These are phyloP conservation scores for Trichosporon faecale DNA, from an alignment of 1,284 basidiomycete genomes.

Conservation along the genomic window DNA sequence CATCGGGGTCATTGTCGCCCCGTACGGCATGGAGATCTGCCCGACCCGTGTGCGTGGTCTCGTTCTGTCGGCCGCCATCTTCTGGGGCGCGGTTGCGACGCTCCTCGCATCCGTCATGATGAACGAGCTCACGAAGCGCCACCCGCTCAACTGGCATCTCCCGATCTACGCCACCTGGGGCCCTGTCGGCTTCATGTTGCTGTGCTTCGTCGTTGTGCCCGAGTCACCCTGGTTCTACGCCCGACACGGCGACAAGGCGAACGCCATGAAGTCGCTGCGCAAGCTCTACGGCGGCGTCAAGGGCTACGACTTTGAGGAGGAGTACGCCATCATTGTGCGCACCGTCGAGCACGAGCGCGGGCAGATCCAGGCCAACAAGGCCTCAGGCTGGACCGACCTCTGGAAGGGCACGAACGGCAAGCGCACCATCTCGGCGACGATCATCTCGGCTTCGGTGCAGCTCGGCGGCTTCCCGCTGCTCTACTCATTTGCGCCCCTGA, in stretches of 20 bases:
- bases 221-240: slow-evolving; percentile 28
- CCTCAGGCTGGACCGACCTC: slow-evolving; percentile 10
- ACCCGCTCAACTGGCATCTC: slow-evolving; percentile 21
- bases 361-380: neutral
- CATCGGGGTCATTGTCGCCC: slow-evolving; percentile 1
- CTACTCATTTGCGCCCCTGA: neutral
- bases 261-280: slow-evolving; percentile 23
- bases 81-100: slow-evolving; percentile 3
- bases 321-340: slow-evolving; percentile 30
- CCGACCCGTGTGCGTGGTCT: slow-evolving; percentile 17
- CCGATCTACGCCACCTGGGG: slow-evolving; percentile 21
- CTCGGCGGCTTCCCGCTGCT: slow-evolving; percentile 6
- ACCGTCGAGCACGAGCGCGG: slow-evolving; percentile 30
- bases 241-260: slow-evolving; percentile 23
- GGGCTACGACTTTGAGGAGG: slow-evolving; percentile 35
- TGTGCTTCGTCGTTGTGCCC: slow-evolving; percentile 19
- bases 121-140: slow-evolving; percentile 17
- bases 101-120: slow-evolving; percentile 20
- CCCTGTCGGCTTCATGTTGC: slow-evolving; percentile 20
- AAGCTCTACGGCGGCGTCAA: slow-evolving; percentile 30
- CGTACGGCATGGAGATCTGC: slow-evolving; percentile 22
- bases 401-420: slow-evolving; percentile 6
- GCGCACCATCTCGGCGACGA: slow-evolving; percentile 1
- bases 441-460: slow-evolving; percentile 1
- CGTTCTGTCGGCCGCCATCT: slow-evolving; percentile 14